Evolutionary conservation across 2,329 filamentous ascomycete species (phyloP), one percentile per base, ranked within the genome.

Genomic region (Penicillium sp.): DNA sequence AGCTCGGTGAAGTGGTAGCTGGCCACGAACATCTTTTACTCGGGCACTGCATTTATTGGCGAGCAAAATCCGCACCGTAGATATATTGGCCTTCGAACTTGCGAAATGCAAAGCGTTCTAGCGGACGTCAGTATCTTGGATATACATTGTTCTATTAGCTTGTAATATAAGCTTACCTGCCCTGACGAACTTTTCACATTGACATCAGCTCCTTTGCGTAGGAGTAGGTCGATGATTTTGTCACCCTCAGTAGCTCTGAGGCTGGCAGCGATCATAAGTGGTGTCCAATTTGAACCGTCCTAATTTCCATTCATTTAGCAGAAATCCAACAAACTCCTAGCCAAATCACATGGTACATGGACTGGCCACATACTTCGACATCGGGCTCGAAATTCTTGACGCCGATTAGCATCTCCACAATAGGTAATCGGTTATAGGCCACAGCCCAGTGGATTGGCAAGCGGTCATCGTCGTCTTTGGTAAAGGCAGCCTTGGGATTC

Each of bases 401-500:
- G 48, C 87, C 79, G 2, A 87, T 79, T 3, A 97, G 77, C 18
- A 92, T 67, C 43, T 86, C 77, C 15, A 88, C 83, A 51, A 96
- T 89, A 23, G 84, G 80, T 6, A 86, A 72, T 58, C 83, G 85
- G 67, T 93, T 95, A 69, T 88, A 87, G 20, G 91, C 93, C 1
- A 84, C 82, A 0, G 93, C 92, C 93, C 93, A 98, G 76, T 98
- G 93, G 49, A 97, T 83, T 2, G 93, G 86, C 32, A 95, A 81
- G 39, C 93, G 88, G 13, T 89, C 89, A 68, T 98, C 93, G 42
- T 88, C 86, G 64, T 98, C 93, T 63, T 75, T 77, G 62, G 84
- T 82, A 50, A 75, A 78, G 24, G 88, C 84, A 33, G 95, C 81
- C 63, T 88, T 91, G 2, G 88, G 84, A 64, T 95, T 90, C 58